These are phyloP conservation scores for Multifurca ochricompacta DNA, from an alignment of 768 basidiomycete genomes.

Conservation along the genomic window DNA sequence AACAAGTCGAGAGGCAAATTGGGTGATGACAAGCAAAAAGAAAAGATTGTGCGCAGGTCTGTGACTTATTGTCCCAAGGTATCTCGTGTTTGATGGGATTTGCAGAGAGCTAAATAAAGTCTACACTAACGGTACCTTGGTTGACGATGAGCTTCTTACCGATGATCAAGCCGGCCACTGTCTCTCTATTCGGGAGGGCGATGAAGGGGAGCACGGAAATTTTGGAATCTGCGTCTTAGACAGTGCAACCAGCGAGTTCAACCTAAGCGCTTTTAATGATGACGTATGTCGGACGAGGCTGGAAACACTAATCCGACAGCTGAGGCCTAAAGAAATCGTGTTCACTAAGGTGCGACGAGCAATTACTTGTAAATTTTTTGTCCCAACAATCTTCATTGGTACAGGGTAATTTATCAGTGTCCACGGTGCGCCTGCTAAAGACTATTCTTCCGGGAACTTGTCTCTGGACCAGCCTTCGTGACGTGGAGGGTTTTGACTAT, in stretches of 20 bases:
- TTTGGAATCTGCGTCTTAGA: constrained; percentile 93
- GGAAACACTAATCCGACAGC: constrained; percentile 87
- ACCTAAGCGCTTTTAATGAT: constrained; percentile 82
- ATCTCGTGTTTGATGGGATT: constrained; percentile 6
- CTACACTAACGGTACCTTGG: constrained; percentile 92
- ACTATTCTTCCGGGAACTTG: constrained; percentile 70
- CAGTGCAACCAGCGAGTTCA: constrained; percentile 93
- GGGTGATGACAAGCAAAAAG: constrained; percentile 48
- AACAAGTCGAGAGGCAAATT: constrained; percentile 46
- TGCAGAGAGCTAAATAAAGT: constrained; percentile 86
- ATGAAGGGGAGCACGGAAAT: constrained; percentile 34
- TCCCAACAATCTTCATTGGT: neutral
- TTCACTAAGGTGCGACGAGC: constrained; percentile 67
- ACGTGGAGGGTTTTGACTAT: constrained; percentile 76
- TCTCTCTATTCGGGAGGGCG: constrained; percentile 70
- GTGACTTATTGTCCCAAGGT: constrained; percentile 7
- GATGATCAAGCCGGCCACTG: constrained; percentile 97
- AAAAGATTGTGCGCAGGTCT: constrained; percentile 84
- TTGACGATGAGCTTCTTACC: constrained; percentile 79
- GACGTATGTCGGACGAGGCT: constrained; percentile 88
- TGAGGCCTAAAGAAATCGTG: constrained; percentile 86
- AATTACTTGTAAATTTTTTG: neutral
- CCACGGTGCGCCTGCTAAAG: constrained; percentile 78
- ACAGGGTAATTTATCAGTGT: constrained; percentile 79
- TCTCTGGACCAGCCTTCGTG: constrained; percentile 81